phyloP scores from a whole-genome alignment of 1,139 yeast genomes.

The Blastobotrys indianensis region DNA sequence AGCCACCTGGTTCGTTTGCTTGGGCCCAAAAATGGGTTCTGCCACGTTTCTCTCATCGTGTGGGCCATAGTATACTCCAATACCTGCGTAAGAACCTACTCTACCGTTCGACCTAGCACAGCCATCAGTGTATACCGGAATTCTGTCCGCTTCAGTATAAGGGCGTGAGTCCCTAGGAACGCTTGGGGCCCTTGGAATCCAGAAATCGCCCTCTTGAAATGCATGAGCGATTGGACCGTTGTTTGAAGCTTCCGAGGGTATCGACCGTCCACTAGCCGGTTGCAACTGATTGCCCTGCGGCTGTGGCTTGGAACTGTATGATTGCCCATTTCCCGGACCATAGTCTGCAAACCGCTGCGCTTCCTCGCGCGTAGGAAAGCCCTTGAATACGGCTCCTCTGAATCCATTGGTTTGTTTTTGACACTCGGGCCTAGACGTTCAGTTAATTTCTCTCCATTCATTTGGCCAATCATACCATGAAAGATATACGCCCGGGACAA shows the following conservation, averaged over 20 bases:
- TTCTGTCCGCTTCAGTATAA: no score
- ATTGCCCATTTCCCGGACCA: background rate
- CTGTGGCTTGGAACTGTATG: background rate
- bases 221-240: no score
- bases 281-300: background rate
- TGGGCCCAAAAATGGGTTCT: slow-evolving; percentile 36
- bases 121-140: slow-evolving; percentile 61
- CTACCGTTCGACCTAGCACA: slow-evolving; percentile 55
- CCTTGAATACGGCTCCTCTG: slow-evolving; percentile 50
- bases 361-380: slow-evolving; percentile 42
- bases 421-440: slow-evolving; percentile 14
- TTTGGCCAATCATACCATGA: slow-evolving; percentile 45
- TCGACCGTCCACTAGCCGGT: no score
- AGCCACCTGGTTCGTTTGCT: slow-evolving; percentile 75
- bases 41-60: slow-evolving; percentile 50
- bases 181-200: no score
- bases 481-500: slow-evolving; percentile 45
- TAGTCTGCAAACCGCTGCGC: slow-evolving; percentile 40
- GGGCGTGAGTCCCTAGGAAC: no score
- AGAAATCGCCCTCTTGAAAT: no score
- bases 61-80: slow-evolving; percentile 65
- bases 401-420: slow-evolving; percentile 41
- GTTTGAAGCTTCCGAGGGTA: no score
- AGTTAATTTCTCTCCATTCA: background rate
- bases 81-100: slow-evolving; percentile 49